These are phyloP conservation scores for Coffea eugenioides DNA, from an alignment of 257 asterid genomes.

Conservation along the genomic window DNA sequence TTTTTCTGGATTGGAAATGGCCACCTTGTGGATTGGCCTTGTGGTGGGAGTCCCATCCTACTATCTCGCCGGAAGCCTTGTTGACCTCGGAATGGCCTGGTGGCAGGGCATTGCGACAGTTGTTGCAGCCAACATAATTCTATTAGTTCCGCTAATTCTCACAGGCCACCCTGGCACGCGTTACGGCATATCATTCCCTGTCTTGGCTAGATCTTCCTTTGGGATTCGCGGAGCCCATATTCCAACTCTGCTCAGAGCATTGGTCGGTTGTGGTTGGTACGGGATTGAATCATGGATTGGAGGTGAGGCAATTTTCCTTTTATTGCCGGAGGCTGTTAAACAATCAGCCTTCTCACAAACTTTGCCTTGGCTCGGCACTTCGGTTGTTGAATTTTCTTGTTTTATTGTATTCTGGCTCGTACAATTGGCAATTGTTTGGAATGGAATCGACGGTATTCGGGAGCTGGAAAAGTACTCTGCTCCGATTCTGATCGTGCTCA, in stretches of 20 bases:
- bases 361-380: conserved; percentile 76
- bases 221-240: conserved; percentile 83
- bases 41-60: conserved; percentile 90
- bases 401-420: conserved; percentile 70
- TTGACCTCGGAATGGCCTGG: conserved; percentile 97
- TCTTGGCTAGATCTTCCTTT: conserved; percentile 70
- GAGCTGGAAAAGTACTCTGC: conserved; percentile 81
- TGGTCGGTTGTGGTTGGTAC: conserved; percentile 94
- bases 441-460: conserved; percentile 81
- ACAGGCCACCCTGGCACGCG: conserved; percentile 84
- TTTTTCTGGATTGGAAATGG: conserved; percentile 74
- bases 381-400: conserved; percentile 74
- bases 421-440: conserved; percentile 68
- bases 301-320: conserved; percentile 81
- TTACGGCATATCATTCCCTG: conserved; percentile 88
- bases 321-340: conserved; percentile 49
- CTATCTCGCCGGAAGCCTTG: conserved; percentile 90
- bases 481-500: conserved; percentile 56
- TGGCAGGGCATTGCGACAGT: conserved; percentile 96
- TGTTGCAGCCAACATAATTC: conserved; percentile 69
- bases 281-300: conserved; percentile 98
- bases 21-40: conserved; percentile 75
- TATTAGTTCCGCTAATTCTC: conserved; percentile 55
- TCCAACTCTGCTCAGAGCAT: conserved; percentile 74
- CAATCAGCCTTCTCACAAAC: conserved; percentile 38